phyloP scores from a whole-genome alignment of 192 early-diverging fungal genomes.

The Coemansia sp. region DNA sequence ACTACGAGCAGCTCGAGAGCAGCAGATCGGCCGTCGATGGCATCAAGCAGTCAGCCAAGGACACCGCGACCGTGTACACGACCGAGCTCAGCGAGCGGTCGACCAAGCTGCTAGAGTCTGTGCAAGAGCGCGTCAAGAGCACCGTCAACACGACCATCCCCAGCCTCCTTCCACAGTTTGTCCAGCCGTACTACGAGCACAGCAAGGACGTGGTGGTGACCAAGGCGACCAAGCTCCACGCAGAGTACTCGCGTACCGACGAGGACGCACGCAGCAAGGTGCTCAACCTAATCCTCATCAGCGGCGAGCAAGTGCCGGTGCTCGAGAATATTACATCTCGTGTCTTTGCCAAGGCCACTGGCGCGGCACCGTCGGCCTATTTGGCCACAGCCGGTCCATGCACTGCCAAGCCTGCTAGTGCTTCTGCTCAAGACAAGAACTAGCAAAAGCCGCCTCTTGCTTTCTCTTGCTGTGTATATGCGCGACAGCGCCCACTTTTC shows the following conservation, averaged over 20 bases:
- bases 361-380: constrained; percentile 4
- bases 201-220: constrained; percentile 53
- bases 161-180: constrained; percentile 47
- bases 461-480: not conserved
- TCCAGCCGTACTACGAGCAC: constrained; percentile 51
- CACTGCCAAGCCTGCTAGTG: constrained; percentile 4
- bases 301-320: constrained; percentile 56
- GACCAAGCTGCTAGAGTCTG: constrained; percentile 32
- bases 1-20: constrained; percentile 43
- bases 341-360: constrained; percentile 53
- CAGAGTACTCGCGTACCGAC: constrained; percentile 56
- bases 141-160: constrained; percentile 49
- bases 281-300: constrained; percentile 54
- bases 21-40: constrained; percentile 45
- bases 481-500: constrained; percentile 1
- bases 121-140: constrained; percentile 44
- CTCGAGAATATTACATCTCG: constrained; percentile 47
- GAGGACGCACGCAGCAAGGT: constrained; percentile 48
- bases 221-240: constrained; percentile 53
- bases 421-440: not conserved
- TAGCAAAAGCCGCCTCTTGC: not conserved
- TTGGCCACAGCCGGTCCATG: not conserved
- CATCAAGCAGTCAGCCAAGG: constrained; percentile 46
- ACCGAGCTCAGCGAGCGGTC: constrained; percentile 50
- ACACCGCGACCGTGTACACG: constrained; percentile 48